phyloP scores from a whole-genome alignment of 257 asterid species.

The Solanum bukasovii region DNA sequence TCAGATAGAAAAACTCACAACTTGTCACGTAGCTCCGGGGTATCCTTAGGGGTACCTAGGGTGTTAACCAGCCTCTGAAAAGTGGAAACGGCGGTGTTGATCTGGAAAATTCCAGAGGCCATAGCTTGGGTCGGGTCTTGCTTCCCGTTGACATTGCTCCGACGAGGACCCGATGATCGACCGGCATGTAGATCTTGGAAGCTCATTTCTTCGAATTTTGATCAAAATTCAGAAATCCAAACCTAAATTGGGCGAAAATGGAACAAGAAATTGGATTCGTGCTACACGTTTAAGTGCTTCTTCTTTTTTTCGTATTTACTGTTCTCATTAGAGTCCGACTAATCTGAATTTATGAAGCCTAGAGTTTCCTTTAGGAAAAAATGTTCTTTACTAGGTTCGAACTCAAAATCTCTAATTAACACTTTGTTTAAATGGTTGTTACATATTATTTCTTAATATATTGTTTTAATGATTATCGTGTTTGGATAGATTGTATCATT shows the following conservation, averaged over 20 bases:
- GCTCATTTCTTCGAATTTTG: slow-evolving; percentile 20
- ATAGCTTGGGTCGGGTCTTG: slow-evolving; percentile 30
- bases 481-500: too few species aligned
- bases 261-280: not conserved
- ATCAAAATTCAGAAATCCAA: not conserved
- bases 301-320: too few species aligned
- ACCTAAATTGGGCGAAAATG: not conserved
- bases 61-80: slow-evolving; percentile 30
- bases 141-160: slow-evolving; percentile 2
- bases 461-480: accelerated
- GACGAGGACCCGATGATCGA: slow-evolving; percentile 4
- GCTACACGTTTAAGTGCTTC: not conserved
- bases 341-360: too few species aligned
- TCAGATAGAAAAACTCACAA: slow-evolving; percentile 16
- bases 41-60: slow-evolving; percentile 41
- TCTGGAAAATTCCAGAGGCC: slow-evolving; percentile 30
- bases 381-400: accelerated
- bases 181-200: slow-evolving; percentile 44
- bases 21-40: slow-evolving; percentile 33
- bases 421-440: too few species aligned
- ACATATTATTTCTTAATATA: too few species aligned
- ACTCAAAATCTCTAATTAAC: too few species aligned
- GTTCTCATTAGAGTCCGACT: accelerated
- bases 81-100: slow-evolving; percentile 39
- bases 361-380: too few species aligned